A percentile compares a stretch with the other conserved stretches of the same genome.
phyloP scores from a whole-genome alignment of 1,284 basidiomycete genomes.

The Leccinum griseonigrum region DNA sequence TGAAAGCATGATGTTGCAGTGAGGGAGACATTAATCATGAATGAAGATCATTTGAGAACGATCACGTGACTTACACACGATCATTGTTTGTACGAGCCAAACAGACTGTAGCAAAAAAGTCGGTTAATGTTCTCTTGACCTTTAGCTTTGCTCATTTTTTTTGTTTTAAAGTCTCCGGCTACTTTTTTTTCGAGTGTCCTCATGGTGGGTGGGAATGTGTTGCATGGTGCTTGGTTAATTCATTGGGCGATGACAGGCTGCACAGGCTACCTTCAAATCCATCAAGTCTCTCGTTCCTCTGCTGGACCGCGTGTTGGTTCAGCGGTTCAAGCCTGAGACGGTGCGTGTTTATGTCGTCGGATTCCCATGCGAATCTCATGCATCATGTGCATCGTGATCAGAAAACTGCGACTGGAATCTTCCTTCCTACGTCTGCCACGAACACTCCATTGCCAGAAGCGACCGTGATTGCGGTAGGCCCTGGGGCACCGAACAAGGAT shows the following conservation, averaged over 20 bases:
- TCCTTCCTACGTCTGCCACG: conserved; percentile 88
- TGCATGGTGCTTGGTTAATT: background rate
- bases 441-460: conserved; percentile 89
- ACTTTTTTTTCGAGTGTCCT: conserved; percentile 1
- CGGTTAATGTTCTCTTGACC: conserved; percentile 9
- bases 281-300: conserved; percentile 92
- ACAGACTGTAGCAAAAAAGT: conserved; percentile 21
- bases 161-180: conserved; percentile 5
- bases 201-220: conserved; percentile 25
- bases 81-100: conserved; percentile 26
- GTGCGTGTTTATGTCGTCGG: conserved; percentile 44
- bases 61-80: conserved; percentile 20
- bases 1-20: background rate
- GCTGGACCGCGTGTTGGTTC: conserved; percentile 95
- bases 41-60: background rate
- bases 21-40: background rate
- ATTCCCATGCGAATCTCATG: background rate
- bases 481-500: conserved; percentile 87
- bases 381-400: conserved; percentile 30
- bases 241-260: conserved; percentile 42
- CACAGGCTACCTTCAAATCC: conserved; percentile 87
- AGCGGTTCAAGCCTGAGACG: conserved; percentile 93
- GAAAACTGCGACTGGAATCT: conserved; percentile 95
- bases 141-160: conserved; percentile 26
- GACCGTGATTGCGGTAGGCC: conserved; percentile 94